Base-by-base conservation (phyloP, 169 alveolate genomes). In the Amoebophrya sp. region DNA sequence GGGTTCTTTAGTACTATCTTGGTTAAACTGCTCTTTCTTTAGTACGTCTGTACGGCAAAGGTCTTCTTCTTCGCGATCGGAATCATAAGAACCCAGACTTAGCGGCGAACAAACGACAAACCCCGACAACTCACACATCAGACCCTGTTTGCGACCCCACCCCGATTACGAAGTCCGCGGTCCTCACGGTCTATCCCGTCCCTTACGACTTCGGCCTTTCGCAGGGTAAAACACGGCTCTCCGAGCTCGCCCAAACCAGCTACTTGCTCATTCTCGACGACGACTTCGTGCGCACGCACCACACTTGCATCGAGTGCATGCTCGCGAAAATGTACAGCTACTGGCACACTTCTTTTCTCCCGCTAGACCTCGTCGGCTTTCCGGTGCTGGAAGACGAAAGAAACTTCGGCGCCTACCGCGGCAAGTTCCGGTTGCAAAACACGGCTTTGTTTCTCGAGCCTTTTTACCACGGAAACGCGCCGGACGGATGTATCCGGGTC, bases 301-400 rank as follows among this genome's bases (percentile, higher is more conserved):
- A 89, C 91, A 23, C 91, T 26, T 89, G 91, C 43, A 4, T 89
- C 15, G 91, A 89, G 48, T 89, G 91, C 45, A 89, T 89, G 91
- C 87, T 89, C 16, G 23, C 45, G 88, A 5, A 40, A 1, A 89
- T 89, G 91, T 40, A 40, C 48, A 48, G 88, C 40, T 38, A 31
- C 23, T 10, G 29, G 20, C 91, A 89, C 88, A 23, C 91, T 10
- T 15, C 38, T 2, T 58, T 13, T 23, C 41, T n/a, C 23, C 91
- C 91, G n/a, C 69, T 89, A 18, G 91, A 89, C 48, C 23, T 89
- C 31, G 70, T 89, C 20, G 91, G 91, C 87, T 89, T 89, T 88
- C 91, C 91, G 0, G 91, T 89, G 38, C 88, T 48, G 50, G 91
- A 89, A 38, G 91, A 89, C 48, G 91, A 89, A 88, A 10, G 91